Conservation (phyloP, 2,329 filamentous ascomycete genomes). For the Fusarium transvaalense region DNA sequence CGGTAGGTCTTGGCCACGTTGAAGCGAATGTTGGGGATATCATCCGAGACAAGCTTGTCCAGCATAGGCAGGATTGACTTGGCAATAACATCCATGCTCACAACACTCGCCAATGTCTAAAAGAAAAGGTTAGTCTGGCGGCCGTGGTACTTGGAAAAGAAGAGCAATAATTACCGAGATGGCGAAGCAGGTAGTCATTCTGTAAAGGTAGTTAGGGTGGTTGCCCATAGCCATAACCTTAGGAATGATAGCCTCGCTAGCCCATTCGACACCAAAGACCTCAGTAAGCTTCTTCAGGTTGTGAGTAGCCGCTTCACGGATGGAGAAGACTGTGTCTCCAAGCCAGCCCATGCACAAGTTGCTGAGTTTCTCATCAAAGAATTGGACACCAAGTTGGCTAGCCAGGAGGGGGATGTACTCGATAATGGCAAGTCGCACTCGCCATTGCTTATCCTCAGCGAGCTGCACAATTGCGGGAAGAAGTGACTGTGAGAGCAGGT, state of each 20-base stretch:
- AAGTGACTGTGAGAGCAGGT: conserved; percentile 94
- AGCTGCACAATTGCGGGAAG: conserved; percentile 97
- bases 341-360: conserved; percentile 98
- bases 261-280: conserved; percentile 98
- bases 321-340: conserved; percentile 98
- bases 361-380: conserved; percentile 98
- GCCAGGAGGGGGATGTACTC: conserved; percentile 98
- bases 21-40: conserved; percentile 99
- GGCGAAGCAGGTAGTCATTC: conserved; percentile 99
- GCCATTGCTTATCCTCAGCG: conserved; percentile 99
- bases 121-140: conserved; percentile 43
- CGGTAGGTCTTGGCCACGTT: conserved; percentile 99
- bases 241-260: conserved; percentile 94
- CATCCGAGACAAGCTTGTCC: conserved; percentile 91
- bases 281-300: conserved; percentile 99
- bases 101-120: conserved; percentile 91
- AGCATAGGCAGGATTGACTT: conserved; percentile 96
- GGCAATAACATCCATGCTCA: conserved; percentile 92
- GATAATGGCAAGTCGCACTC: conserved; percentile 96
- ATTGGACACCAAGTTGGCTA: conserved; percentile 94
- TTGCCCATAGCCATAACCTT: conserved; percentile 99
- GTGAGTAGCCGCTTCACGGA: conserved; percentile 95
- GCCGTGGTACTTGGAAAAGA: not conserved
- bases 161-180: conserved; percentile 80
- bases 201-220: conserved; percentile 98